Conservation (phyloP, 1,284 basidiomycete species). For the Wolfiporia cocos region DNA sequence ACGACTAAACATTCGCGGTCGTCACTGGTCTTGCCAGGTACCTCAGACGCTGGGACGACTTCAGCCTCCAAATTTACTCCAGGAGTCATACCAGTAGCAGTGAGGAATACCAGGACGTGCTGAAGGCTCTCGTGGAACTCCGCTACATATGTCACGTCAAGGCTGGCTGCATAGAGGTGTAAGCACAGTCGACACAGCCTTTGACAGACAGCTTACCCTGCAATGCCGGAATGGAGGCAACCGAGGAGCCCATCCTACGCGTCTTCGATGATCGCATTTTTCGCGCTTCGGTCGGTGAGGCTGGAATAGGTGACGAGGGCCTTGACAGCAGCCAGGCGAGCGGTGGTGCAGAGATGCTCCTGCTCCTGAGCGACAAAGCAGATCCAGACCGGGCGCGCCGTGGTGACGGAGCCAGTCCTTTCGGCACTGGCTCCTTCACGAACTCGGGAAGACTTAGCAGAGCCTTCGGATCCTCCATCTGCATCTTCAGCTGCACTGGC, state of each 20-base stretch:
- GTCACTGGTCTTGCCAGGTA: conserved; percentile 28
- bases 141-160: conserved; percentile 69
- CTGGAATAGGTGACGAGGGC: conserved; percentile 13
- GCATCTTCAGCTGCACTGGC: conserved; percentile 21
- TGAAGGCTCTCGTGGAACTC: conserved; percentile 82
- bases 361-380: conserved; percentile 34
- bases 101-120: conserved; percentile 66
- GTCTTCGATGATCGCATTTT: conserved; percentile 15
- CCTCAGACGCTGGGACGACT: conserved; percentile 41
- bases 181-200: not conserved
- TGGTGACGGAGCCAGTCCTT: conserved; percentile 20
- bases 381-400: conserved; percentile 18
- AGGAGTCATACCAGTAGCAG: conserved; percentile 38
- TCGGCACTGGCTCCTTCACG: conserved; percentile 34
- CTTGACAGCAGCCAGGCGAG: conserved; percentile 54
- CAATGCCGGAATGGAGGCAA: conserved; percentile 14
- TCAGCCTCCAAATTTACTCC: conserved; percentile 55
- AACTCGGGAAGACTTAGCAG: conserved; percentile 59
- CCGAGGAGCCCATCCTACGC: conserved; percentile 24
- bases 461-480: conserved; percentile 37
- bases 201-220: conserved; percentile 12
- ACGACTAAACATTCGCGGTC: conserved; percentile 50
- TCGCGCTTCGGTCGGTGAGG: conserved; percentile 9
- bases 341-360: conserved; percentile 70
- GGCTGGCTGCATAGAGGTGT: conserved; percentile 11